phyloP scores from a whole-genome alignment of 202 grass and related monocot genomes.

The Saccharum hybrid region DNA sequence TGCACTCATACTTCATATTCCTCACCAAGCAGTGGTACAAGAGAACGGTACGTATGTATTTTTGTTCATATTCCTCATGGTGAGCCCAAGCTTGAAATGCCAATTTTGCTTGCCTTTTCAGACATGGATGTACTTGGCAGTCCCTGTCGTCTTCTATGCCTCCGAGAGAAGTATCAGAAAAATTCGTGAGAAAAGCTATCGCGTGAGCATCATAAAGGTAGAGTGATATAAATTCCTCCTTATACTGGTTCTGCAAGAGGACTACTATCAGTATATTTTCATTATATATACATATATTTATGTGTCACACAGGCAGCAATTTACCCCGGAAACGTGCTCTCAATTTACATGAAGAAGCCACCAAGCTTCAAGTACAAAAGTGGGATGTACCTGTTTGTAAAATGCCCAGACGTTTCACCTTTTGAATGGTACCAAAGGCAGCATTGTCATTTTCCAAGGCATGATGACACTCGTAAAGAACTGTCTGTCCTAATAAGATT shows the following conservation, averaged over 20 bases:
- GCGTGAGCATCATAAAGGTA: slow-evolving; percentile 85
- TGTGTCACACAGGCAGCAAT: slow-evolving; percentile 73
- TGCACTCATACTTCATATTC: slow-evolving; percentile 94
- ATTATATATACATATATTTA: background rate
- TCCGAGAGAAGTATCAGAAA: slow-evolving; percentile 77
- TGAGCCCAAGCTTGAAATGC: background rate
- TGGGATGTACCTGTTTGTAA: slow-evolving; percentile 96
- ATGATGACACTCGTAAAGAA: slow-evolving; percentile 10
- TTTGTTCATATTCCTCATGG: background rate
- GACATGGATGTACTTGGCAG: slow-evolving; percentile 92
- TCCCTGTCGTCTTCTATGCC: slow-evolving; percentile 82
- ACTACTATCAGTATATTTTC: background rate
- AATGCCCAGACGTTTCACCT: slow-evolving; percentile 93
- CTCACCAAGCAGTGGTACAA: slow-evolving; percentile 93
- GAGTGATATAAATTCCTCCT: background rate
- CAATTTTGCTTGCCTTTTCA: slow-evolving; percentile 39
- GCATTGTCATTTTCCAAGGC: background rate
- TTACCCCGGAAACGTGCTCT: slow-evolving; percentile 91
- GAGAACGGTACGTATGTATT: slow-evolving; percentile 60
- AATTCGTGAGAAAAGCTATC: slow-evolving; percentile 67
- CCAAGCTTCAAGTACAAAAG: slow-evolving; percentile 90
- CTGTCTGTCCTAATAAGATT: slow-evolving; percentile 1
- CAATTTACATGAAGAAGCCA: slow-evolving; percentile 88
- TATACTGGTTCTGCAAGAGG: background rate
- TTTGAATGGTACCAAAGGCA: slow-evolving; percentile 73